phyloP scores from a whole-genome alignment of 2,329 filamentous ascomycete species.

The Trichoderma gracile region DNA sequence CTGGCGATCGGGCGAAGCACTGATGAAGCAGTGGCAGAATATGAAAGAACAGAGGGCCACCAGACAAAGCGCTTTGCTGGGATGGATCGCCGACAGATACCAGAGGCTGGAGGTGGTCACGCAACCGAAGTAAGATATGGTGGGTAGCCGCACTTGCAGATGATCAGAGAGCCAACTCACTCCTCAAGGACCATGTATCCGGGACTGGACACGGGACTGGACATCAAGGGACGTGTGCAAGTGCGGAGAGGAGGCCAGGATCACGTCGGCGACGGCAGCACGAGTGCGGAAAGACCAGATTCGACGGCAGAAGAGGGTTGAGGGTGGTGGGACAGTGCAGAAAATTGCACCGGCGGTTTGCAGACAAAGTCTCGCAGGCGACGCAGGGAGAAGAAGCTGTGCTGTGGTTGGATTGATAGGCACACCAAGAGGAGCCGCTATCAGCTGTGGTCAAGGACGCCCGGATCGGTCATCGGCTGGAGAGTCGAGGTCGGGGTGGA shows the following conservation, averaged over 20 bases:
- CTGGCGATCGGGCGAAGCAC: not conserved
- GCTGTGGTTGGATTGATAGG: not conserved
- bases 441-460: conserved; percentile 25
- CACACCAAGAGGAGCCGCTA: conserved; percentile 19
- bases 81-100: not conserved
- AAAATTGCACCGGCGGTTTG: conserved; percentile 9
- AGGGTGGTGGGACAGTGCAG: conserved; percentile 20
- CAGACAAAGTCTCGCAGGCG: not conserved
- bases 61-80: not conserved
- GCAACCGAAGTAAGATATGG: conserved; percentile 15
- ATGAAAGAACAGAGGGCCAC: not conserved
- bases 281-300: conserved; percentile 3
- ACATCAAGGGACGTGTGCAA: conserved; percentile 25
- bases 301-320: not conserved
- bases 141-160: conserved; percentile 4
- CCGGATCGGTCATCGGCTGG: conserved; percentile 24
- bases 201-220: conserved; percentile 17
- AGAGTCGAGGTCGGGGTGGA: conserved; percentile 10
- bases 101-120: conserved; percentile 2
- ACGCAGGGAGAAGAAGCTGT: conserved; percentile 6
- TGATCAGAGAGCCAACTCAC: conserved; percentile 14
- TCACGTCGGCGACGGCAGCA: not conserved
- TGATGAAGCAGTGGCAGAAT: not conserved
- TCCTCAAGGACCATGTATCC: conserved; percentile 25
- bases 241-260: not conserved